Conservation (phyloP, 768 basidiomycete species). For the Pleurotus salmoneostramineus region DNA sequence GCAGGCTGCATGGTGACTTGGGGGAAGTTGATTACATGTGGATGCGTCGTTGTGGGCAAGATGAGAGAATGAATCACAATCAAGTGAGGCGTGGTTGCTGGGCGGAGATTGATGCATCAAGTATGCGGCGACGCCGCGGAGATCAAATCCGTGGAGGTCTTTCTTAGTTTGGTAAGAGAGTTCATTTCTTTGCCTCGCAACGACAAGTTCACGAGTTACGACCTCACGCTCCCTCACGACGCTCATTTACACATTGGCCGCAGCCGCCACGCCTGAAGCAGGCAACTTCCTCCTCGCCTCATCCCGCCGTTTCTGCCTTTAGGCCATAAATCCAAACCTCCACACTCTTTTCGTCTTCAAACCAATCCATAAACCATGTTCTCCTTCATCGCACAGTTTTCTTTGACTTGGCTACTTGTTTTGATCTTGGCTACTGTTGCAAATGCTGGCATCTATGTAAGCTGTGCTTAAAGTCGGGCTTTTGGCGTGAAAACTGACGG, state of each 20-base stretch:
- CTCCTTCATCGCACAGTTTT: not conserved
- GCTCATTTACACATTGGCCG: not conserved
- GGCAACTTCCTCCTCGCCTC: not conserved
- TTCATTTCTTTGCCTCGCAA: constrained; percentile 6
- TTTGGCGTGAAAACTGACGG: not conserved
- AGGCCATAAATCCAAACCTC: not conserved
- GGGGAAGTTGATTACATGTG: too few relatives aligned
- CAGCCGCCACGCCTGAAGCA: not conserved
- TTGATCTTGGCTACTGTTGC: constrained; percentile 4
- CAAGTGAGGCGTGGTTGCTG: too few relatives aligned
- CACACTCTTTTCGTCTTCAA: not conserved
- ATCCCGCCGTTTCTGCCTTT: not conserved
- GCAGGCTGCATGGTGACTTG: too few relatives aligned
- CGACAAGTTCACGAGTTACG: constrained; percentile 8
- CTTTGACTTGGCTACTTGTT: not conserved
- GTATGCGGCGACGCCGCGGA: not conserved
- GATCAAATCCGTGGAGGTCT: not conserved
- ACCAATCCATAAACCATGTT: not conserved
- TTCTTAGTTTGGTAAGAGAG: not conserved
- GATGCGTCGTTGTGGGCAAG: too few relatives aligned
- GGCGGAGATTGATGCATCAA: too few relatives aligned
- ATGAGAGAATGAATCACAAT: too few relatives aligned
- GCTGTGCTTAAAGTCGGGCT: not conserved
- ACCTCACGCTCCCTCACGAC: constrained; percentile 8
- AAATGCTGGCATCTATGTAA: constrained; percentile 1